These are phyloP conservation scores for Trichoderma afroharzianum DNA, from an alignment of 2,329 filamentous ascomycete genomes.

Conservation along the genomic window DNA sequence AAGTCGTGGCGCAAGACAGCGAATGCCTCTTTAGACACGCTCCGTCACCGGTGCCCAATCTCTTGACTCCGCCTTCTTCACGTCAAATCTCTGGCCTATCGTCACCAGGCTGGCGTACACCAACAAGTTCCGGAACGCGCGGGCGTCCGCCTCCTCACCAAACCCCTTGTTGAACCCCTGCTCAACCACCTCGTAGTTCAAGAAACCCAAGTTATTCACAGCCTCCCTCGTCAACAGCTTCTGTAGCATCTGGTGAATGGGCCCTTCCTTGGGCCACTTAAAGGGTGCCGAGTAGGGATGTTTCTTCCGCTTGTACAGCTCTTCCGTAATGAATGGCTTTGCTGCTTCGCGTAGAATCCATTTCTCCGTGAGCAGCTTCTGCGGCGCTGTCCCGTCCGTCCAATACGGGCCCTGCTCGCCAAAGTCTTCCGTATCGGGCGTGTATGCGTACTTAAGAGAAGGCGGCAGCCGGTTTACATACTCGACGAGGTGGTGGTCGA, in stretches of 20 bases:
- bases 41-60: background rate
- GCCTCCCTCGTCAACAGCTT: background rate
- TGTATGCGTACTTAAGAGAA: background rate
- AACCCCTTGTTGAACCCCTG: background rate
- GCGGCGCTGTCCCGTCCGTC: background rate
- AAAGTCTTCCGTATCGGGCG: background rate
- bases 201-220: background rate
- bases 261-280: background rate
- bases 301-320: background rate
- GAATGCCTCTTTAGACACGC: background rate
- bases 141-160: background rate
- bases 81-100: background rate
- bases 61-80: background rate
- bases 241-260: background rate
- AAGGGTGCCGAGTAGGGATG: background rate
- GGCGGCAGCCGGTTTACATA: background rate
- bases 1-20: background rate
- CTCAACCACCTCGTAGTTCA: background rate
- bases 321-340: background rate
- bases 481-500: background rate
- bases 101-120: background rate
- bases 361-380: background rate
- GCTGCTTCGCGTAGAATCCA: background rate
- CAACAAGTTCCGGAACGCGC: background rate
- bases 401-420: background rate